Evolutionary conservation across 768 basidiomycete genomes (phyloP).

Genomic region (Strobilomyces echinocephalus): DNA sequence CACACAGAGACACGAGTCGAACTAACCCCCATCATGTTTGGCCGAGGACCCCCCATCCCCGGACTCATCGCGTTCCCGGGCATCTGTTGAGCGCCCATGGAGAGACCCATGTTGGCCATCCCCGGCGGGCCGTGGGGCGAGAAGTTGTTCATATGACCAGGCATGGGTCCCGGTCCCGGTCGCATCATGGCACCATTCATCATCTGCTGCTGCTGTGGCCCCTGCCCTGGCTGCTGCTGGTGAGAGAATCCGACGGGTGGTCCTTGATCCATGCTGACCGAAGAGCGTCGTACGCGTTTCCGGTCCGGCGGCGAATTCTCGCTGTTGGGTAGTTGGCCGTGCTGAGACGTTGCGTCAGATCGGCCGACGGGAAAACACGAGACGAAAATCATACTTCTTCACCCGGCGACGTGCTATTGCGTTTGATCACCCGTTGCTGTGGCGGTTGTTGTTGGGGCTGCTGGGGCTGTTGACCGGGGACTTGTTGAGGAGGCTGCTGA

Average conservation of each 20-base stretch:
- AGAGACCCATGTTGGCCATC: slow-evolving; percentile 33
- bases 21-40: slow-evolving; percentile 31
- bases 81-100: slow-evolving; percentile 32
- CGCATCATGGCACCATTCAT: slow-evolving; percentile 40
- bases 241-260: slow-evolving; percentile 33
- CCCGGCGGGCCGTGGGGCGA: slow-evolving; percentile 26
- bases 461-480: slow-evolving; percentile 19
- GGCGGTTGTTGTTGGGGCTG: slow-evolving; percentile 27
- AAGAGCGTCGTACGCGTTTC: slow-evolving; percentile 51
- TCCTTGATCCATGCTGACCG: slow-evolving; percentile 40
- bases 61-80: slow-evolving; percentile 32
- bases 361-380: not conserved
- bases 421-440: slow-evolving; percentile 36
- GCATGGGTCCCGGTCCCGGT: slow-evolving; percentile 27
- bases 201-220: slow-evolving; percentile 31
- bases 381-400: slow-evolving; percentile 46
- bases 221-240: slow-evolving; percentile 29
- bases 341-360: slow-evolving; percentile 27
- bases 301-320: slow-evolving; percentile 55
- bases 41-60: slow-evolving; percentile 31
- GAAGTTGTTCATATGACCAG: slow-evolving; percentile 34
- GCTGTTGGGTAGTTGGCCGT: slow-evolving; percentile 43
- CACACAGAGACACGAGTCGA: not conserved
- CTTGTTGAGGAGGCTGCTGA: slow-evolving; percentile 27
- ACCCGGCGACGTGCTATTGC: slow-evolving; percentile 58